Percentiles rank a stretch among this genome's conserved stretches.
Conservation (phyloP, 2,329 filamentous ascomycete species). For the Penicillium sp. region DNA sequence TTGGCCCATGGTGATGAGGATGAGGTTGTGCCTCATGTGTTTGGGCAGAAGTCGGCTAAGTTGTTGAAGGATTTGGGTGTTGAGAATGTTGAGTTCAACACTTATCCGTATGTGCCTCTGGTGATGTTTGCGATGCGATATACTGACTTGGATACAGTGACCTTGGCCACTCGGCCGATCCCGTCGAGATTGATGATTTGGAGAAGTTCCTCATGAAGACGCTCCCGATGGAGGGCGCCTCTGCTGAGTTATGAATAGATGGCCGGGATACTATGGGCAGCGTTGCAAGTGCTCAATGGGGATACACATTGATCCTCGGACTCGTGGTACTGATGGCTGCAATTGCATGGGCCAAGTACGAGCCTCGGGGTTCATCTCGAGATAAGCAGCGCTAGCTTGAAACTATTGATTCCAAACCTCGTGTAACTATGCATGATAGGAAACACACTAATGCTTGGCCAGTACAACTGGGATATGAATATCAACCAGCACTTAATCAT, state of each 20-base stretch:
- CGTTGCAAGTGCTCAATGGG: slow-evolving; percentile 5
- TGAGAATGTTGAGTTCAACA: slow-evolving; percentile 65
- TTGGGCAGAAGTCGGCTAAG: slow-evolving; percentile 65
- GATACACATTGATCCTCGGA: slow-evolving; percentile 21
- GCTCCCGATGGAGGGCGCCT: slow-evolving; percentile 47
- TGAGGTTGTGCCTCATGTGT: slow-evolving; percentile 63
- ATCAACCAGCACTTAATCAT: neutral
- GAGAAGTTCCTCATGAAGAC: slow-evolving; percentile 58
- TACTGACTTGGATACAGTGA: slow-evolving; percentile 45
- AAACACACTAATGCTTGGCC: slow-evolving; percentile 3
- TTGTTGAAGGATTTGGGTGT: slow-evolving; percentile 65
- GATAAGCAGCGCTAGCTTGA: slow-evolving; percentile 7
- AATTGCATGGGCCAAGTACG: slow-evolving; percentile 18
- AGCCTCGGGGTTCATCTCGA: neutral
- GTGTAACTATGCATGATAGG: slow-evolving; percentile 9
- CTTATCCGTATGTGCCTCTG: slow-evolving; percentile 59
- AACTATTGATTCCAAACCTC: neutral
- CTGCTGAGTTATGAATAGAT: slow-evolving; percentile 36
- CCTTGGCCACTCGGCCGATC: slow-evolving; percentile 70
- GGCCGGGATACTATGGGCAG: neutral
- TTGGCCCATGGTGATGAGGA: slow-evolving; percentile 85
- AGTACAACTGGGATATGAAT: neutral
- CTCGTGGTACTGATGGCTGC: slow-evolving; percentile 25
- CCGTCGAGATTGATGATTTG: slow-evolving; percentile 75
- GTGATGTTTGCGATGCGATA: neutral